A percentile compares a stretch with the other conserved stretches of the same genome.
phyloP scores from a whole-genome alignment of 2,329 filamentous ascomycete species.

The Bimuria novae-zelandiae region DNA sequence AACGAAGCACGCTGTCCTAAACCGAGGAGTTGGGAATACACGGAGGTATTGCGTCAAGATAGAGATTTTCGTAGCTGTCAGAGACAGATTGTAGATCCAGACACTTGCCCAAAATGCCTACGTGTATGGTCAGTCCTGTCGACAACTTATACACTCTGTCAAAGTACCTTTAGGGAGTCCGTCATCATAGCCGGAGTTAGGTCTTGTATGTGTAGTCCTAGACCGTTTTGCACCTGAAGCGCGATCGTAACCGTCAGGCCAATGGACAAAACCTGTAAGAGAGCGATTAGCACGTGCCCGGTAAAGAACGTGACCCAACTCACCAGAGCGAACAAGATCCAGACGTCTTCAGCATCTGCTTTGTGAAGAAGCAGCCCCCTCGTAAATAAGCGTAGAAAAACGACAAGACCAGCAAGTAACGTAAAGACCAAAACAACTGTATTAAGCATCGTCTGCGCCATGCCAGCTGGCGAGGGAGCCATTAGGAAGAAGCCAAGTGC shows the following conservation, averaged over 20 bases:
- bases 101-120: slow-evolving; percentile 43
- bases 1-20: slow-evolving; percentile 33
- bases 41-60: slow-evolving; percentile 40
- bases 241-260: slow-evolving; percentile 32
- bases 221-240: slow-evolving; percentile 37
- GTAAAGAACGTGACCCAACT: background rate
- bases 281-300: slow-evolving; percentile 11
- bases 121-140: slow-evolving; percentile 16
- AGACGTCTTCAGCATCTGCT: slow-evolving; percentile 36
- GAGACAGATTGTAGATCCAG: slow-evolving; percentile 39
- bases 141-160: background rate
- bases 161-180: background rate
- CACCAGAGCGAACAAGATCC: slow-evolving; percentile 40
- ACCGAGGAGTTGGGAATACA: slow-evolving; percentile 35
- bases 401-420: slow-evolving; percentile 32
- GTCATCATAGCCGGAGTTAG: slow-evolving; percentile 17
- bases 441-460: slow-evolving; percentile 26
- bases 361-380: slow-evolving; percentile 29
- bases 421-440: slow-evolving; percentile 39
- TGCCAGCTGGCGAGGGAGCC: slow-evolving; percentile 32
- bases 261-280: slow-evolving; percentile 29
- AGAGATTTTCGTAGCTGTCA: slow-evolving; percentile 39
- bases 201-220: slow-evolving; percentile 29
- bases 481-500: slow-evolving; percentile 13
- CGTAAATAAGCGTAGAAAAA: slow-evolving; percentile 40